A percentile compares a stretch with the other conserved stretches of the same genome.
Evolutionary conservation across 2,329 filamentous ascomycete species (phyloP).

Genomic region (Zarea fungicola): DNA sequence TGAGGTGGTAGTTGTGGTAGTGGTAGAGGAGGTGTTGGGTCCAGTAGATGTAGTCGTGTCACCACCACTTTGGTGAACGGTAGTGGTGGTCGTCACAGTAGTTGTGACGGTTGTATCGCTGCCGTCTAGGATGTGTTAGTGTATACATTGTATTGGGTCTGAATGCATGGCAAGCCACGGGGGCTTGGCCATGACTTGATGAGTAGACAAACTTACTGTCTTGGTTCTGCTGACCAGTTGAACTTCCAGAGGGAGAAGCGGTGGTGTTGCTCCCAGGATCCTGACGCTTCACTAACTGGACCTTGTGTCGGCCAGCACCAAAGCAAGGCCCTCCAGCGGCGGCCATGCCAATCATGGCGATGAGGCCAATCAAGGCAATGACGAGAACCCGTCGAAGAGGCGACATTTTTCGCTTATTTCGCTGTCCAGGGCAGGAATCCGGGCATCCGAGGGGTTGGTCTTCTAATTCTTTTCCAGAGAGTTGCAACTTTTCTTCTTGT

Average conservation of each 20-base stretch:
- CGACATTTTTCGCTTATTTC: conserved; percentile 8
- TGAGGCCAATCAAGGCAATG: conserved; percentile 30
- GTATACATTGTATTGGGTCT: too few species aligned
- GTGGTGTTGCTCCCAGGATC: conserved; percentile 7
- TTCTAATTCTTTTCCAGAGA: conserved; percentile 5
- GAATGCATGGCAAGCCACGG: neutral
- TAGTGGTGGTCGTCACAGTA: conserved; percentile 1
- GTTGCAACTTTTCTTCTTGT: conserved; percentile 11
- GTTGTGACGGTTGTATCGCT: neutral
- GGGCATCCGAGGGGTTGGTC: conserved; percentile 2
- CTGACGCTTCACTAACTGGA: conserved; percentile 9
- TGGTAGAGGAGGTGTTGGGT: neutral
- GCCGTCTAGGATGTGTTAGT: neutral
- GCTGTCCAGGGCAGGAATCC: conserved; percentile 3
- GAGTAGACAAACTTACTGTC: conserved; percentile 1
- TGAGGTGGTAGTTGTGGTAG: neutral
- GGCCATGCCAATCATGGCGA: conserved; percentile 30
- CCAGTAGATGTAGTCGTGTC: neutral
- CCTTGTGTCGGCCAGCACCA: neutral
- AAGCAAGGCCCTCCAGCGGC: conserved; percentile 3
- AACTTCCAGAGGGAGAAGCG: too few species aligned
- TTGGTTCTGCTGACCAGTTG: neutral
- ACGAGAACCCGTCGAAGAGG: conserved; percentile 4
- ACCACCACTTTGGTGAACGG: conserved; percentile 6
- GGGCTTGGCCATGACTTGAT: neutral